A percentile compares a stretch with the other conserved stretches of the same genome.
Evolutionary conservation across 257 asterid genomes (phyloP).

Genomic region (Fraxinus cuspidata): DNA sequence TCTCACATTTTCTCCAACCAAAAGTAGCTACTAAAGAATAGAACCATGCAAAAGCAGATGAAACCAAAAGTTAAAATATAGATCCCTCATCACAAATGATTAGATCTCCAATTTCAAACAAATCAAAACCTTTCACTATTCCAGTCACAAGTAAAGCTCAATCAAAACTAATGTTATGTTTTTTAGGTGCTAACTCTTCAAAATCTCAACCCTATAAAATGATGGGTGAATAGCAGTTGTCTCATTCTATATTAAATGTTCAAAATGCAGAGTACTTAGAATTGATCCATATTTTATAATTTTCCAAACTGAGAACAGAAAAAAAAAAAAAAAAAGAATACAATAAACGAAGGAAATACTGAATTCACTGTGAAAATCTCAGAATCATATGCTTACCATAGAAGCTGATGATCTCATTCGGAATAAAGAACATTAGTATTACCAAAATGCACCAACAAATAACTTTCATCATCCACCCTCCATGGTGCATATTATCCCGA

Average conservation of each 20-base stretch:
- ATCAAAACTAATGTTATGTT: not conserved
- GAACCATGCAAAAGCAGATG: too few relatives aligned
- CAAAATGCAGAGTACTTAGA: not conserved
- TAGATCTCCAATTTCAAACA: too few relatives aligned
- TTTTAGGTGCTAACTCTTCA: not conserved
- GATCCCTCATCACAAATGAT: too few relatives aligned
- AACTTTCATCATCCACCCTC: constrained; percentile 95
- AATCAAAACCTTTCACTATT: not conserved
- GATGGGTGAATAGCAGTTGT: not conserved
- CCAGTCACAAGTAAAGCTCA: not conserved
- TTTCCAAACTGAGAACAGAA: not conserved
- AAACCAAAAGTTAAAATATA: too few relatives aligned
- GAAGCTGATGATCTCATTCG: constrained; percentile 83
- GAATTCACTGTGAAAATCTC: not conserved
- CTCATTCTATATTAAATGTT: not conserved
- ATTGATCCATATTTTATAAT: not conserved
- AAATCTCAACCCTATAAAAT: constrained; percentile 13
- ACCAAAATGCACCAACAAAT: constrained; percentile 88
- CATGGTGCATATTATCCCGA: constrained; percentile 87
- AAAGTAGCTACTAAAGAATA: not conserved
- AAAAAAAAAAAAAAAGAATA: not conserved
- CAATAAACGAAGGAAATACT: not conserved
- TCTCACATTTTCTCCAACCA: not conserved
- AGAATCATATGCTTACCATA: constrained; percentile 54
- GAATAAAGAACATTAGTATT: constrained; percentile 86